Percentiles rank a stretch among this genome's conserved stretches.
These are phyloP conservation scores for Babesia ovata DNA, from an alignment of 169 alveolate species.

Conservation along the genomic window DNA sequence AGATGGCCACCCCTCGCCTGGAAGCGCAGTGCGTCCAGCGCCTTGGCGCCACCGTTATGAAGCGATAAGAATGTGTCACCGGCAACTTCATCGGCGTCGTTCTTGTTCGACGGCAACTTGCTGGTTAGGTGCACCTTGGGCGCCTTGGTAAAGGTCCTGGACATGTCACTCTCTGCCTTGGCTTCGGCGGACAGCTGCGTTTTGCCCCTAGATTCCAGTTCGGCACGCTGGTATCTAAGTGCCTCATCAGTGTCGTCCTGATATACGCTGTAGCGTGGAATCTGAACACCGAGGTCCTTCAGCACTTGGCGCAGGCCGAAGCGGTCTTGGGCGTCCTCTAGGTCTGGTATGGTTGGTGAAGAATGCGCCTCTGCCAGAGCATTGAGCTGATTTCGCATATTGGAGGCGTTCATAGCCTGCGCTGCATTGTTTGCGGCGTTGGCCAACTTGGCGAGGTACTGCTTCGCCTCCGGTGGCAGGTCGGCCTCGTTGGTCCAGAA, in stretches of 20 bases:
- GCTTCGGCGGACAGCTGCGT: slow-evolving; percentile 5
- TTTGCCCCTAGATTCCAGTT: background rate
- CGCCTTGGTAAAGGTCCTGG: slow-evolving; percentile 5
- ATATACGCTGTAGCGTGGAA: slow-evolving; percentile 51
- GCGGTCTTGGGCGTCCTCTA: slow-evolving; percentile 42
- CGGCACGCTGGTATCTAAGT: background rate
- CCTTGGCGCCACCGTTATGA: slow-evolving; percentile 58
- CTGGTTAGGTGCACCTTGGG: background rate
- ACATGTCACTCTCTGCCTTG: slow-evolving; percentile 5
- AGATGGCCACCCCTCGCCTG: slow-evolving; percentile 47
- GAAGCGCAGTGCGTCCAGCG: slow-evolving; percentile 23
- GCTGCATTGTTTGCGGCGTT: slow-evolving; percentile 10
- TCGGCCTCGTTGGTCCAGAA: slow-evolving; percentile 59
- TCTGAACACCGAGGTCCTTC: slow-evolving; percentile 52
- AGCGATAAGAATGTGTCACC: slow-evolving; percentile 29
- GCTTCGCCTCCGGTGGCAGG: slow-evolving; percentile 63
- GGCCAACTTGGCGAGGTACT: slow-evolving; percentile 38
- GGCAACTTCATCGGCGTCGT: background rate
- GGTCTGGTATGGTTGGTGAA: background rate
- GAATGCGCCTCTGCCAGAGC: background rate
- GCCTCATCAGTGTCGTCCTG: background rate
- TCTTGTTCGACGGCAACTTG: background rate
- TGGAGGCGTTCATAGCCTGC: background rate
- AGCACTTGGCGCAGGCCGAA: slow-evolving; percentile 58
- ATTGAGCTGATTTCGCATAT: background rate